Evolutionary conservation across 2,329 filamentous ascomycete species (phyloP).

Genomic region (Botrytis galanthina): DNA sequence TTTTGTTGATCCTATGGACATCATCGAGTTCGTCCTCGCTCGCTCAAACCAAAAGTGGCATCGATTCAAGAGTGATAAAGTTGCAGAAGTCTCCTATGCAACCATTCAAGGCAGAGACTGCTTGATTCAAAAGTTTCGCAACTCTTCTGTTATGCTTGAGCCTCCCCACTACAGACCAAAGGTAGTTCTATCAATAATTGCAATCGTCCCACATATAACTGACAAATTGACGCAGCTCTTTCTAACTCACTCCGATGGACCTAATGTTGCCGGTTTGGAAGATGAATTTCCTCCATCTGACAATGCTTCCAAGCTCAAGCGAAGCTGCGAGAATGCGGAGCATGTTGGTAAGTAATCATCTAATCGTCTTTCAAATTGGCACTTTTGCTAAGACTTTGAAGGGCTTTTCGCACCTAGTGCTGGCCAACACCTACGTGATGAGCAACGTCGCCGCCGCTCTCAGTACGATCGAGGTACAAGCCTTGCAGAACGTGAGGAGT

Average conservation of each 20-base stretch:
- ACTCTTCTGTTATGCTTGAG: conserved; percentile 94
- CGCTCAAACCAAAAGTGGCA: conserved; percentile 73
- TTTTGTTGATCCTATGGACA: conserved; percentile 76
- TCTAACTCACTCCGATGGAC: conserved; percentile 48
- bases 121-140: conserved; percentile 90
- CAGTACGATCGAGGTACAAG: conserved; percentile 80
- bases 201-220: not conserved
- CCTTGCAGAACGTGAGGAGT: conserved; percentile 51
- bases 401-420: conserved; percentile 79
- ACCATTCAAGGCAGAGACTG: conserved; percentile 93
- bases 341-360: conserved; percentile 64
- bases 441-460: conserved; percentile 69
- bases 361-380: not conserved
- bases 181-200: conserved; percentile 49
- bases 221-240: conserved; percentile 52
- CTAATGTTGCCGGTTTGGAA: conserved; percentile 68
- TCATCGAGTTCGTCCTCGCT: conserved; percentile 71
- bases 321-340: conserved; percentile 83
- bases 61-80: conserved; percentile 78
- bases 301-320: conserved; percentile 83
- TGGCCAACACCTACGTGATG: conserved; percentile 68
- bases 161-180: conserved; percentile 79
- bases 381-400: conserved; percentile 39
- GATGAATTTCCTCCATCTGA: conserved; percentile 75
- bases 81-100: conserved; percentile 92